Evolutionary conservation across 352 stramenopile species (phyloP).

Genomic region (Phytophthora pini): DNA sequence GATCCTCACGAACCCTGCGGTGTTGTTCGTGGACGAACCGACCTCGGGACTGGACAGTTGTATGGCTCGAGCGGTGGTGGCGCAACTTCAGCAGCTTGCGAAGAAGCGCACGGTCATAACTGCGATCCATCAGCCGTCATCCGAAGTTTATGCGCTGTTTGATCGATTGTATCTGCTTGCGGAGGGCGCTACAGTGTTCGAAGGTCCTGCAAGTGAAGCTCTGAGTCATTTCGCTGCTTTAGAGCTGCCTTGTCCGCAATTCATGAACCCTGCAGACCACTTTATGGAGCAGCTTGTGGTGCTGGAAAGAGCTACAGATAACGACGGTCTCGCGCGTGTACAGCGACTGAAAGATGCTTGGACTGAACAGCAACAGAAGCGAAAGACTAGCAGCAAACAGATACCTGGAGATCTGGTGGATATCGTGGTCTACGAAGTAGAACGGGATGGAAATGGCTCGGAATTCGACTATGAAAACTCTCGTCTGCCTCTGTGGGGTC

Average conservation of each 20-base stretch:
- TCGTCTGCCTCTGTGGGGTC: constrained; percentile 26
- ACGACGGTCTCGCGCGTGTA: constrained; percentile 33
- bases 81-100: constrained; percentile 64
- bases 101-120: constrained; percentile 78
- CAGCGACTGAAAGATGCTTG: constrained; percentile 40
- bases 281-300: constrained; percentile 62
- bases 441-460: constrained; percentile 8
- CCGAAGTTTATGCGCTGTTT: constrained; percentile 49
- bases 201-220: constrained; percentile 36
- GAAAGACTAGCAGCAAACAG: background rate
- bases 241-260: constrained; percentile 44
- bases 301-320: constrained; percentile 41
- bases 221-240: constrained; percentile 43
- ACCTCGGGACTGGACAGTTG: constrained; percentile 61
- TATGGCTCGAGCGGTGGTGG: constrained; percentile 53
- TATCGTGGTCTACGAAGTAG: constrained; percentile 38
- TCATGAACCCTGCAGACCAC: constrained; percentile 53
- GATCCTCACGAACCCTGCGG: constrained; percentile 70
- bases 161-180: constrained; percentile 47
- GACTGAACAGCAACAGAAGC: constrained; percentile 17
- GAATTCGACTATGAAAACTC: constrained; percentile 16
- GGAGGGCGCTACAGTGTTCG: constrained; percentile 43
- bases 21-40: constrained; percentile 86
- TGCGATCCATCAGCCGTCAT: constrained; percentile 87
- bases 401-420: constrained; percentile 16